A percentile compares a stretch with the other conserved stretches of the same genome.
phyloP scores from a whole-genome alignment of 768 basidiomycete species.

The Neoboletus magnificus region DNA sequence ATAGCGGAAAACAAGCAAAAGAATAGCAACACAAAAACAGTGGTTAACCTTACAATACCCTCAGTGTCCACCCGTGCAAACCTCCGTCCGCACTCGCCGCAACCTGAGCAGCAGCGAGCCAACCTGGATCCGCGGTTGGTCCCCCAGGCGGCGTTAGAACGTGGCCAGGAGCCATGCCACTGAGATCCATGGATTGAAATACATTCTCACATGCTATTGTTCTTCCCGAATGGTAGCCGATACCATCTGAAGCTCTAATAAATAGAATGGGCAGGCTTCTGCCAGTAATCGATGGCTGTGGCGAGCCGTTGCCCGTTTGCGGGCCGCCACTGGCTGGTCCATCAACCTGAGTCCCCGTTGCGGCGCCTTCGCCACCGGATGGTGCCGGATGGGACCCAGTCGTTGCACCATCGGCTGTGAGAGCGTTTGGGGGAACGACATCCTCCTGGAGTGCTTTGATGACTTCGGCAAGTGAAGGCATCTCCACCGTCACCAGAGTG shows the following conservation, averaged over 20 bases:
- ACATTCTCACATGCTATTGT: constrained; percentile 81
- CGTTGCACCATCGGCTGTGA: constrained; percentile 36
- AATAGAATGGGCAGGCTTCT: constrained; percentile 76
- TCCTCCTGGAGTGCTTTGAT: constrained; percentile 78
- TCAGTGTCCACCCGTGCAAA: constrained; percentile 74
- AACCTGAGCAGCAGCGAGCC: constrained; percentile 73
- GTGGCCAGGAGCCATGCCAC: constrained; percentile 43
- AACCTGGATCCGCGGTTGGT: constrained; percentile 53
- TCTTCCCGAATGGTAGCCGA: constrained; percentile 85
- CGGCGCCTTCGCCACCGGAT: constrained; percentile 20
- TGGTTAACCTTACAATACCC: constrained; percentile 57
- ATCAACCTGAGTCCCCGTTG: constrained; percentile 29
- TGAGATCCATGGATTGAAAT: constrained; percentile 66
- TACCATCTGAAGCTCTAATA: constrained; percentile 78
- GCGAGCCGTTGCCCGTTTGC: constrained; percentile 27
- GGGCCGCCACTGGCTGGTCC: constrained; percentile 22
- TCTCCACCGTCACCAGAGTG: constrained; percentile 80
- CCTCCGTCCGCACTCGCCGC: constrained; percentile 63
- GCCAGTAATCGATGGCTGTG: constrained; percentile 54
- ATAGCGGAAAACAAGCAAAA: constrained; percentile 26
- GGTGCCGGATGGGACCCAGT: constrained; percentile 36
- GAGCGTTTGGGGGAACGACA: constrained; percentile 41
- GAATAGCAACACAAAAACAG: constrained; percentile 25
- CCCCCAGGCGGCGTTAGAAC: constrained; percentile 44
- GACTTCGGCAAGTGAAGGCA: constrained; percentile 75